Evolutionary conservation across 257 asterid genomes (phyloP).

Genomic region (Solanum appendiculatum): DNA sequence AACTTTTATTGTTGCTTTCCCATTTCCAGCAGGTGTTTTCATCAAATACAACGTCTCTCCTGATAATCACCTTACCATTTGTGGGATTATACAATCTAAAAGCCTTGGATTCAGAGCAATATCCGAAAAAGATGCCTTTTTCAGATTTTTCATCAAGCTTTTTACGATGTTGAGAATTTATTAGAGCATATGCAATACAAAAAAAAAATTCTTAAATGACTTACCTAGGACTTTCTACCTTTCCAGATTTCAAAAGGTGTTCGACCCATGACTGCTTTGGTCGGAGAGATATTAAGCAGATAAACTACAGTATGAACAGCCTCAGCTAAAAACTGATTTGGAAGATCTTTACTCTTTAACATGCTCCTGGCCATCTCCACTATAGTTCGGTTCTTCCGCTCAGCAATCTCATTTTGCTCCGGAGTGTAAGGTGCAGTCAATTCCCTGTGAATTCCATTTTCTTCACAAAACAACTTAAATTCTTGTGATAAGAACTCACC

Average conservation of each 20-base stretch:
- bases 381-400: not conserved
- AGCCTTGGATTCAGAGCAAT: not conserved
- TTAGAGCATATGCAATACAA: not conserved
- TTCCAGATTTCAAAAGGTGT: not conserved
- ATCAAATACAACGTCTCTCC: not conserved
- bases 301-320: not conserved
- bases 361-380: not conserved
- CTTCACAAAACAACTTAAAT: not conserved
- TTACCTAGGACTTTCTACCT: not conserved
- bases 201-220: not conserved
- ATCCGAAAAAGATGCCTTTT: not conserved
- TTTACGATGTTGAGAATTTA: not conserved
- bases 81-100: not conserved
- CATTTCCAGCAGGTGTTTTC: not conserved
- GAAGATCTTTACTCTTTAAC: not conserved
- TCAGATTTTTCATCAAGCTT: not conserved
- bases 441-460: too few relatives aligned
- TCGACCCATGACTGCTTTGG: not conserved
- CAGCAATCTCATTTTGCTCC: not conserved
- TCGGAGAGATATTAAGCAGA: not conserved
- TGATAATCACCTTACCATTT: not conserved
- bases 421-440: not conserved
- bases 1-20: not conserved
- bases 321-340: not conserved
- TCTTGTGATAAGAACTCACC: not conserved